Percentiles rank a stretch among this genome's conserved stretches.
phyloP scores from a whole-genome alignment of 1,284 basidiomycete genomes.

The Xanthoconium separans region DNA sequence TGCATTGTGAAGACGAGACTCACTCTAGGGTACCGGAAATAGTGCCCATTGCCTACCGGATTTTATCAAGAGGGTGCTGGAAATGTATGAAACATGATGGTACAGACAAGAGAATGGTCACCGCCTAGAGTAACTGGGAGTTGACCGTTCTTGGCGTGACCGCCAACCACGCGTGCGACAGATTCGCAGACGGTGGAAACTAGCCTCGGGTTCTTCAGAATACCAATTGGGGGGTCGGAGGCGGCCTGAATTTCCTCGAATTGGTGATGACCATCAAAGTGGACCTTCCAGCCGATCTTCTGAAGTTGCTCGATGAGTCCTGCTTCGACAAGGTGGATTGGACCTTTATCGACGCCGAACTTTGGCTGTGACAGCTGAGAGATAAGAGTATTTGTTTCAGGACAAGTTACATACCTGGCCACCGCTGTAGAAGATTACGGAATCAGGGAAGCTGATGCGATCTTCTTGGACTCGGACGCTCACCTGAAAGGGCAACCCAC shows the following conservation, averaged over 20 bases:
- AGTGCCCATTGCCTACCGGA: conserved; percentile 82
- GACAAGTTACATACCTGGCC: conserved; percentile 45
- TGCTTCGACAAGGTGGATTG: conserved; percentile 83
- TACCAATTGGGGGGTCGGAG: conserved; percentile 81
- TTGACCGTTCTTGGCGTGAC: conserved; percentile 74
- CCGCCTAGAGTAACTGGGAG: conserved; percentile 94
- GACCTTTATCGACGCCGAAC: conserved; percentile 88
- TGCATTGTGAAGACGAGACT: conserved; percentile 18
- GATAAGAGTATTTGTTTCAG: conserved; percentile 2
- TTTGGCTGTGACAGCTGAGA: conserved; percentile 47
- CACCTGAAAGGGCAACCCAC: conserved; percentile 77
- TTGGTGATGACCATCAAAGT: conserved; percentile 86
- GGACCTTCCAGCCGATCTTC: conserved; percentile 85
- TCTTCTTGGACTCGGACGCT: conserved; percentile 14
- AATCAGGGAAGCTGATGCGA: conserved; percentile 7
- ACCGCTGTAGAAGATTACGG: conserved; percentile 41
- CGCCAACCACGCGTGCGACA: conserved; percentile 76
- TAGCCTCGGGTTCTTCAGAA: conserved; percentile 81
- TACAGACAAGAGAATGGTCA: conserved; percentile 86
- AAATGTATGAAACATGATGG: conserved; percentile 7
- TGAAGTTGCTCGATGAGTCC: conserved; percentile 79
- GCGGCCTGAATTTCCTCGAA: conserved; percentile 76
- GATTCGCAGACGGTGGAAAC: conserved; percentile 84
- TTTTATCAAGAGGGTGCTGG: neutral
- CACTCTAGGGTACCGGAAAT: conserved; percentile 80